phyloP scores from a whole-genome alignment of 331 rosid species.

The Quercus phellos region DNA sequence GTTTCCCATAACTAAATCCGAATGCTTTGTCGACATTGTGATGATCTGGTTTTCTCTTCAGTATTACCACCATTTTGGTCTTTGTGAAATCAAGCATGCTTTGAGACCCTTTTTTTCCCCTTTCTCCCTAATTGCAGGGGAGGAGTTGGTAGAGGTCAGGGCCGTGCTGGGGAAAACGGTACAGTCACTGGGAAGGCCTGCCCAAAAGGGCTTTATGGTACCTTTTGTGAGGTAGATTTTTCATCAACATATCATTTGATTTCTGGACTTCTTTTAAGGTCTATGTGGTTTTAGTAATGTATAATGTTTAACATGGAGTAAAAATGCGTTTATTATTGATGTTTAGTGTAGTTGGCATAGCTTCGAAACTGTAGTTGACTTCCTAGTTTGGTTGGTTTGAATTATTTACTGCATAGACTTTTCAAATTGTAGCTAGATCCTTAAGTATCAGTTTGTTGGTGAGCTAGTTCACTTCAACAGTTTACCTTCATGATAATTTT shows the following conservation, averaged over 20 bases:
- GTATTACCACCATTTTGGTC: neutral
- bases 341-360: neutral
- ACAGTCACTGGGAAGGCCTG: slow-evolving; percentile 76
- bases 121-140: slow-evolving; percentile 51
- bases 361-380: neutral
- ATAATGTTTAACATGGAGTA: neutral
- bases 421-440: neutral
- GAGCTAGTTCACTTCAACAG: neutral
- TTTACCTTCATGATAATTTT: neutral
- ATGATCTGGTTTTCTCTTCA: neutral
- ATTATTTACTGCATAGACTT: neutral
- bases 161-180: slow-evolving; percentile 78
- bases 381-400: slow-evolving; percentile 10
- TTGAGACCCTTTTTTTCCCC: slow-evolving; percentile 17
- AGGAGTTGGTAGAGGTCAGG: slow-evolving; percentile 73
- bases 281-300: neutral
- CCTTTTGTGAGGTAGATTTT: slow-evolving; percentile 70
- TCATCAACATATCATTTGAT: slow-evolving; percentile 2
- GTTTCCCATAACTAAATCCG: neutral
- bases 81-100: slow-evolving; percentile 1
- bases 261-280: slow-evolving; percentile 3
- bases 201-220: slow-evolving; percentile 89
- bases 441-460: neutral
- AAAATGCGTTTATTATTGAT: neutral
- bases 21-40: neutral